These are phyloP conservation scores for Paraconiothyrium brasiliense DNA, from an alignment of 2,329 filamentous ascomycete species.

Conservation along the genomic window DNA sequence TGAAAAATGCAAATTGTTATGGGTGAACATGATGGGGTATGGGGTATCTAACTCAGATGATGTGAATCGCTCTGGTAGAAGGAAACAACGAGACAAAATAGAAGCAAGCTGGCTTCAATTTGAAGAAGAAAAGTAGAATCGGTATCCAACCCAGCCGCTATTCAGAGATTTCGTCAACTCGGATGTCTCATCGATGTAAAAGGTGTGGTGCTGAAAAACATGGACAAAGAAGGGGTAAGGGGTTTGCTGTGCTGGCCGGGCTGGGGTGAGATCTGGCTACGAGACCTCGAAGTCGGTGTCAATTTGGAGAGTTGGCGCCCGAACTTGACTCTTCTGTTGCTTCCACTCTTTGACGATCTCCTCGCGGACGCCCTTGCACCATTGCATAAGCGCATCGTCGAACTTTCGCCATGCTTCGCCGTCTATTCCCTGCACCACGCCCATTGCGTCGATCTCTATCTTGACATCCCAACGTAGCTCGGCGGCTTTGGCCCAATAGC, in stretches of 20 bases:
- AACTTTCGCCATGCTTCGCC: constrained; percentile 80
- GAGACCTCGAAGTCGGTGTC: constrained; percentile 45
- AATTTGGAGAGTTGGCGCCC: constrained; percentile 51
- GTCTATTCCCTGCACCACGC: constrained; percentile 79
- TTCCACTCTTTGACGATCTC: constrained; percentile 81
- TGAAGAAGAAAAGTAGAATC: constrained; percentile 1
- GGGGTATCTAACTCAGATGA: not conserved
- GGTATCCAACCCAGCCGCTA: constrained; percentile 15
- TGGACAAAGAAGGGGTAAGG: constrained; percentile 34
- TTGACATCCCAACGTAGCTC: constrained; percentile 92
- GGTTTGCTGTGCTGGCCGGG: not conserved
- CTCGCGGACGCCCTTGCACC: constrained; percentile 83
- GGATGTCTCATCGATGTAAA: constrained; percentile 31
- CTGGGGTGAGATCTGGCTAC: constrained; percentile 19
- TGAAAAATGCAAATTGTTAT: constrained; percentile 20
- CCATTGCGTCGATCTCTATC: constrained; percentile 84
- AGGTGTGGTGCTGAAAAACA: constrained; percentile 27
- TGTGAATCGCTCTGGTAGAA: constrained; percentile 22
- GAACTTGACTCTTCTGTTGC: constrained; percentile 51
- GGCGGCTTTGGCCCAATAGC: constrained; percentile 95
- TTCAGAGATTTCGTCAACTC: constrained; percentile 25
- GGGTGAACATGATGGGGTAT: constrained; percentile 18
- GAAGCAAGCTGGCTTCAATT: not conserved
- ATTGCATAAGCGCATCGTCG: constrained; percentile 81
- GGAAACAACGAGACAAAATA: constrained; percentile 9